Conservation (phyloP, 192 early-diverging fungal genomes). For the Dissophora globulifera region DNA sequence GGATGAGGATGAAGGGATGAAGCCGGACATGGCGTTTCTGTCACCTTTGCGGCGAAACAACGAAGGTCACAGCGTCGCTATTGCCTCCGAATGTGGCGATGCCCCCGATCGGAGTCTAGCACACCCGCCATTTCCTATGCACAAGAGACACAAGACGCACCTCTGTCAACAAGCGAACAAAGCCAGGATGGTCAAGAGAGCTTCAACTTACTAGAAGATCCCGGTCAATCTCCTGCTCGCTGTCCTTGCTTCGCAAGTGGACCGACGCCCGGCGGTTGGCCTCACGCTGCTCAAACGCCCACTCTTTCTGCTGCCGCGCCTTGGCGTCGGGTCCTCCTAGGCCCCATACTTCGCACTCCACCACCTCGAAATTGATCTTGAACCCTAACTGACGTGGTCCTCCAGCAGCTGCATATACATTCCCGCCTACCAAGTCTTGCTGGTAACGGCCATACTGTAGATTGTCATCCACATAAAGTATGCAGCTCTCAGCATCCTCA, state of each 20-base stretch:
- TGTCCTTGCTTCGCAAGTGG: conserved; percentile 50
- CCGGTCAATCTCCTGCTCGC: conserved; percentile 56
- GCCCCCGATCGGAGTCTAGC: conserved; percentile 34
- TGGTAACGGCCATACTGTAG: conserved; percentile 56
- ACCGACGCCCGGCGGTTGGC: conserved; percentile 56
- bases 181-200: too few species aligned
- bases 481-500: conserved; percentile 43
- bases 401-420: conserved; percentile 35
- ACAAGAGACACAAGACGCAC: too few species aligned
- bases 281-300: conserved; percentile 63
- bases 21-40: too few species aligned
- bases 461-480: conserved; percentile 59
- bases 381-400: conserved; percentile 36
- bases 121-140: conserved; percentile 51
- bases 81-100: conserved; percentile 28
- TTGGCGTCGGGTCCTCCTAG: conserved; percentile 57
- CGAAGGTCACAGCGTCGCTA: too few species aligned
- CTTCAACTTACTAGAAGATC: conserved; percentile 33
- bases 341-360: conserved; percentile 64
- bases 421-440: conserved; percentile 49
- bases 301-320: conserved; percentile 55
- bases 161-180: not conserved
- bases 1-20: not conserved
- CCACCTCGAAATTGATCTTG: conserved; percentile 54
- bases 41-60: too few species aligned